Base-by-base conservation (phyloP, 306 rosid genomes). In the Prunus kanzakura region DNA sequence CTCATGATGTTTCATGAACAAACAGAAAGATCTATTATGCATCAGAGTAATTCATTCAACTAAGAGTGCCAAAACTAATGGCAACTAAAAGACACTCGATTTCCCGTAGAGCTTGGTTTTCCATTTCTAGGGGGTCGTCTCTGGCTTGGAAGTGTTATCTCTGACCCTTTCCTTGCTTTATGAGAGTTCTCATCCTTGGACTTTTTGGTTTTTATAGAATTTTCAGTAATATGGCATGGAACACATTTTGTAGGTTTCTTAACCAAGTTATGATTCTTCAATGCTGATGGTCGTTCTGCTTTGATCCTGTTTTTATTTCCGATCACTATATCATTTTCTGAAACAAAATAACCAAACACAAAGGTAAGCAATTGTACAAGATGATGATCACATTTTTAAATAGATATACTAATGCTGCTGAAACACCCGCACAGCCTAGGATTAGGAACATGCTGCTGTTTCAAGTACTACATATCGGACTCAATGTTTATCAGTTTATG, bases 321-420 rank as follows among this genome's bases (percentile, higher is more conserved):
- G 19, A 91, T 82, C 83, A 76, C 18, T 2, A 4, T 3, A 20
- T 93, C 98, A 70, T 93, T 93, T 18, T 89, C 98, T 93, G 88
- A 77, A 70, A 81, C 51, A 75, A 83, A 81, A 66, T 12, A 27
- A 69, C 80, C 76, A 60, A 72, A 68, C 4, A 11, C 35, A 60
- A 46, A 18, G 56, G 23, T 35, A 18, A 58, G 25, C 65, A 32
- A 4, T 32, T 30, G 64, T 19, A 22, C 6, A 19, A n/a, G 13
- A 32, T 22, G 45, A 19, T 46, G 29, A 56, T 38, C 57, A 57
- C 7, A 43, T 45, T 45, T 54, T 11, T 11, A 64, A 20, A 51
- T 11, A 47, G 8, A 71, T 32, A 6, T 3, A 32, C 35, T 50
- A 32, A 55, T 55, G 64, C 75, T 27, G 62, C 62, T 8, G 30